These are phyloP conservation scores for Trypanosoma scelopori DNA, from an alignment of 208 protist genomes.

Conservation along the genomic window DNA sequence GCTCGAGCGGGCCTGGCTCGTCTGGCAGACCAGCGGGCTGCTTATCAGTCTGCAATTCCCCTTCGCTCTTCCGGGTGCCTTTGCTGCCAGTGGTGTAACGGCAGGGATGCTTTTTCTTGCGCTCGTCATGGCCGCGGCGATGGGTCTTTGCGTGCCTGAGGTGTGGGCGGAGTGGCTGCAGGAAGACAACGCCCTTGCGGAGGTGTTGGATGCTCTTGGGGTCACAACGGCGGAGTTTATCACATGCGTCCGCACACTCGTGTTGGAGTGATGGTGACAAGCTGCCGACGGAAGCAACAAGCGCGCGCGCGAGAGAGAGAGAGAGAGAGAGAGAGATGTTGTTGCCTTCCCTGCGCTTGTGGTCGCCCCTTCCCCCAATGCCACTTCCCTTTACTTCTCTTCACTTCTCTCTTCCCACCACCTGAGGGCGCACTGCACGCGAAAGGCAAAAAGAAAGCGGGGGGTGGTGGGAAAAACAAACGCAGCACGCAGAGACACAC, in stretches of 20 bases:
- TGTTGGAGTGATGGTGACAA: slow-evolving; percentile 33
- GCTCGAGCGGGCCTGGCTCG: slow-evolving; percentile 45
- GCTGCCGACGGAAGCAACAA: neutral
- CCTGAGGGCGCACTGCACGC: neutral
- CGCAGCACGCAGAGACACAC: neutral
- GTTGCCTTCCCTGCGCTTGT: neutral
- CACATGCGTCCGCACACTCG: slow-evolving; percentile 43
- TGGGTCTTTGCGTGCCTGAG: slow-evolving; percentile 10
- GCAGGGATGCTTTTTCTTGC: slow-evolving; percentile 41
- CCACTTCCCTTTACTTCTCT: slow-evolving; percentile 8
- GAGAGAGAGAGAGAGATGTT: too few species aligned
- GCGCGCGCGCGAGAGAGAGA: neutral
- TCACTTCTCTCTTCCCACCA: slow-evolving; percentile 1
- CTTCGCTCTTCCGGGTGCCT: slow-evolving; percentile 46
- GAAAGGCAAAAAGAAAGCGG: neutral
- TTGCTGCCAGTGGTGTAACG: slow-evolving; percentile 28
- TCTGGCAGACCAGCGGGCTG: slow-evolving; percentile 21
- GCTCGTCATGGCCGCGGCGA: slow-evolving; percentile 38
- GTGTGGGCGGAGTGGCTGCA: slow-evolving; percentile 31
- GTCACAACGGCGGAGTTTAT: slow-evolving; percentile 35
- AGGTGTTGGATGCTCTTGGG: slow-evolving; percentile 44
- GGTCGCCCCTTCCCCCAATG: slow-evolving; percentile 2
- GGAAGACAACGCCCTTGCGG: slow-evolving; percentile 33
- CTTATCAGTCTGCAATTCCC: slow-evolving; percentile 50
- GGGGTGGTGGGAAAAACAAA: neutral